Base-by-base conservation (phyloP, 176 grass and related monocot species). In the Carex cristatella region DNA sequence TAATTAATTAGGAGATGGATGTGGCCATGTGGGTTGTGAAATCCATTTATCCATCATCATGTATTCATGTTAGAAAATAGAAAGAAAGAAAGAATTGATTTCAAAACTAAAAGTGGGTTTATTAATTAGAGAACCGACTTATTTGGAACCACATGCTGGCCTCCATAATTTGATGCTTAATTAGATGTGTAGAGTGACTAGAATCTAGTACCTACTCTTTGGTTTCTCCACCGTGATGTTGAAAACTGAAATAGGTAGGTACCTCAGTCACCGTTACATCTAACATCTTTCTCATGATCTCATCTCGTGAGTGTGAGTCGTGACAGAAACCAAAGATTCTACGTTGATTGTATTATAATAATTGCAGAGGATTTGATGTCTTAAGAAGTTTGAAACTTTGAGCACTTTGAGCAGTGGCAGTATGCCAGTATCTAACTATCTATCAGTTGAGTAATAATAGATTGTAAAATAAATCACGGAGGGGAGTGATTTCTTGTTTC, bases 101-200 rank as follows among this genome's bases (percentile, higher is more conserved):
- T 5, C 4, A 81, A 46, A 5, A 81, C 58, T 64, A 81, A 46
- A 5, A 81, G 79, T 64, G 16, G 78, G 11, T 60, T 57, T 37
- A 80, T 81, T 81, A 81, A 81, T 62, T 81, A 81, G 60, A 81
- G 37, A 46, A 80, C 59, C 56, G 59, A 81, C 40, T 81, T 81
- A 40, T 81, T 81, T 81, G 79, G 79, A 42, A 40, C 12, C 31
- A 13, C 7, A 74, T 74, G 10, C 44, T 53, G 4, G 54, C 12
- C 67, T 78, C 49, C 73, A 78, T 33, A 78, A 78, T 78, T 55
- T 55, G 27, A 33, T 78, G 74, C 74, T 57, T 57, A 35, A 78
- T 78, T 78, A 78, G 71, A 10, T 53, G 71, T 75, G 19, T 23
- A 23, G 23, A 23, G 23, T 23, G 23, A 23, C 23, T 23, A 23